Evolutionary conservation across 2,329 filamentous ascomycete genomes (phyloP), one percentile per base, ranked within the genome.

Genomic region (Scytalidium lignicola): DNA sequence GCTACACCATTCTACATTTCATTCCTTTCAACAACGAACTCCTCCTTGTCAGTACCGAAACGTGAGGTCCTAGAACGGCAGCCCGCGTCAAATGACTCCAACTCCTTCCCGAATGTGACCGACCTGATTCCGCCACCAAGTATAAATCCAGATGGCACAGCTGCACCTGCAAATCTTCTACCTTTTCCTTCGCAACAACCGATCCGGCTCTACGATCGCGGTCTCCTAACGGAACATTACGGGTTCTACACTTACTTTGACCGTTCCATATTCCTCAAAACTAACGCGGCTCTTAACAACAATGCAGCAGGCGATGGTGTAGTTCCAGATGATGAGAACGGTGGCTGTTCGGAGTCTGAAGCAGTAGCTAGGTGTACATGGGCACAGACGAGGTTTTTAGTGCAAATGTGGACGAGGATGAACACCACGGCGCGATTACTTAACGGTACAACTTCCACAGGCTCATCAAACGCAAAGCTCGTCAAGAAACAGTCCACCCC

Each of bases 231-330:
- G 0, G 92, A 97, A 66, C 90, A 96, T 68, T 96, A 95, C 67
- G 90, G 89, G 2, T 96, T 96, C 70, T 96, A 96, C 70, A 88
- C 80, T 1, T 95, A 96, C 73, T 97, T 88, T 67, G 84, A 90
- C 68, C 88, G 90, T 56, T 86, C 85, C 8, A 88, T 95, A 55
- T 95, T 92, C 71, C 74, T 95, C 53, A 82, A 83, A 58, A 83
- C 81, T 15, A 70, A 75, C 10, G 67, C 68, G 0, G 65, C 70
- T 1, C 63, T 80, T 50, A 75, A 77, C 54, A 61, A 62, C n/a
- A 61, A 60, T 21, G 72, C 72, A 28, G 53, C 62, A 15, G 62
- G 63, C 13, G 63, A 70, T n/a, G 64, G 63, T 7, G 63, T 69
- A 44, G 65, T 73, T 2, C 67, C 73, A 1, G 67, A 73, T 21